phyloP scores from a whole-genome alignment of 2,329 filamentous ascomycete species.

The Diaporthe australafricana region DNA sequence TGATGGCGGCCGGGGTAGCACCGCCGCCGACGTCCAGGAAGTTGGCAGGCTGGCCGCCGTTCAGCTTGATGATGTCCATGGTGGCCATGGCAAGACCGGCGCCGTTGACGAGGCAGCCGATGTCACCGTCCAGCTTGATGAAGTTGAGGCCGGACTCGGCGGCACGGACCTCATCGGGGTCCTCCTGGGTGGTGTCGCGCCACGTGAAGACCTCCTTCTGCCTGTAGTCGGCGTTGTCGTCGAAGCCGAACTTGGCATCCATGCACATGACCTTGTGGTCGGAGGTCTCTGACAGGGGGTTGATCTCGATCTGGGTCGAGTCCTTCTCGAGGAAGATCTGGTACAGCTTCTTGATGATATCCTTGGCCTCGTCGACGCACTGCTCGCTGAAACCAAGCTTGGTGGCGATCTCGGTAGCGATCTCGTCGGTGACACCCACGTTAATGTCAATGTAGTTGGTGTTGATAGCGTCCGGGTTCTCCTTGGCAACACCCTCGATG shows the following conservation, averaged over 20 bases:
- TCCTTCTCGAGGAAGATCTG: slow-evolving; percentile 98
- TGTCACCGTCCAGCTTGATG: slow-evolving; percentile 99
- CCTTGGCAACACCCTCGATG: slow-evolving; percentile 98
- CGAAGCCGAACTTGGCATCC: slow-evolving; percentile 99
- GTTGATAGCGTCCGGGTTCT: slow-evolving; percentile 94
- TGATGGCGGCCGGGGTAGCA: slow-evolving; percentile 95
- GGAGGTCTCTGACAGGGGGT: slow-evolving; percentile 96
- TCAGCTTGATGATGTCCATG: slow-evolving; percentile 99
- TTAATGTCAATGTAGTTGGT: slow-evolving; percentile 96
- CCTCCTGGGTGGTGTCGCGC: slow-evolving; percentile 96
- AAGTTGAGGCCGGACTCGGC: slow-evolving; percentile 97
- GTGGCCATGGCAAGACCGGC: slow-evolving; percentile 99
- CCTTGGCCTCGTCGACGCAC: slow-evolving; percentile 94
- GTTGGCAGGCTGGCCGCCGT: slow-evolving; percentile 95
- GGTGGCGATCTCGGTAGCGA: slow-evolving; percentile 88
- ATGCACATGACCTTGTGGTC: slow-evolving; percentile 99
- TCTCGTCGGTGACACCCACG: slow-evolving; percentile 92
- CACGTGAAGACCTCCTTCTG: slow-evolving; percentile 96
- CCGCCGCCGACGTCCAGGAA: slow-evolving; percentile 99
- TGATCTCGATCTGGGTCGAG: slow-evolving; percentile 99
- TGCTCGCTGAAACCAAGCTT: slow-evolving; percentile 98
- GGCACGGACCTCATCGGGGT: slow-evolving; percentile 96
- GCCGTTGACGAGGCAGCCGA: slow-evolving; percentile 98
- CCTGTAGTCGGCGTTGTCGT: slow-evolving; percentile 98
- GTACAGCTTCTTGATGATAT: slow-evolving; percentile 99